Conservation (phyloP, 257 asterid species). For the Ophiorrhiza pumila region DNA sequence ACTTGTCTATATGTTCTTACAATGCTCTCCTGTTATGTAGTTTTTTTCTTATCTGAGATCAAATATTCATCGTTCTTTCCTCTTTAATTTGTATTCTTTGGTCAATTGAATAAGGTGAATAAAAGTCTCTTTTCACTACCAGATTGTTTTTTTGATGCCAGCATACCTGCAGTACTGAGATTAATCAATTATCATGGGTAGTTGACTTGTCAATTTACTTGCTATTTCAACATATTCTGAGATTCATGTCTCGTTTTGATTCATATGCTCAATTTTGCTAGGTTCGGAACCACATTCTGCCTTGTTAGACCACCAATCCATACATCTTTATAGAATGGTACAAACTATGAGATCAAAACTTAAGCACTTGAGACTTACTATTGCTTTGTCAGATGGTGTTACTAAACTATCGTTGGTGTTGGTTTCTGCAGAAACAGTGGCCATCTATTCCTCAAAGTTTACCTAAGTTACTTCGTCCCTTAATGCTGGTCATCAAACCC, state of each 20-base stretch:
- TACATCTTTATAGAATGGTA: constrained; percentile 85
- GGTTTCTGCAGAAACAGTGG: constrained; percentile 67
- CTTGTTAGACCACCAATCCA: constrained; percentile 59
- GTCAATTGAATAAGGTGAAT: neutral
- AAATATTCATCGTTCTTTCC: neutral
- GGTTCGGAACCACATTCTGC: constrained; percentile 89
- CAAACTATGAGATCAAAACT: constrained; percentile 17
- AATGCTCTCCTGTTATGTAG: no score
- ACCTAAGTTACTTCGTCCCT: constrained; percentile 68
- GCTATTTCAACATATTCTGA: neutral
- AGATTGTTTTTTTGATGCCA: neutral
- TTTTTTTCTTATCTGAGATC: neutral
- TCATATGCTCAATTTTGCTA: constrained; percentile 29
- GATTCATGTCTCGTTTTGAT: neutral
- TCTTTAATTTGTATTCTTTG: neutral
- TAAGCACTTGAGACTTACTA: constrained; percentile 2
- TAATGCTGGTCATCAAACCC: constrained; percentile 74
- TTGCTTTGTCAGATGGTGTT: neutral
- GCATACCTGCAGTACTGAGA: neutral
- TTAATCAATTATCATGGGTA: no score
- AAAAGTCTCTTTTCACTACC: neutral
- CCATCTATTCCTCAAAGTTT: constrained; percentile 59
- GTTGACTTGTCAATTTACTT: neutral
- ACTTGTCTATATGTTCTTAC: neutral
- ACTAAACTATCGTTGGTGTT: constrained; percentile 22